Evolutionary conservation across 169 alveolate genomes (phyloP), one percentile per base, ranked within the genome.

Genomic region (Eimeria tenella): DNA sequence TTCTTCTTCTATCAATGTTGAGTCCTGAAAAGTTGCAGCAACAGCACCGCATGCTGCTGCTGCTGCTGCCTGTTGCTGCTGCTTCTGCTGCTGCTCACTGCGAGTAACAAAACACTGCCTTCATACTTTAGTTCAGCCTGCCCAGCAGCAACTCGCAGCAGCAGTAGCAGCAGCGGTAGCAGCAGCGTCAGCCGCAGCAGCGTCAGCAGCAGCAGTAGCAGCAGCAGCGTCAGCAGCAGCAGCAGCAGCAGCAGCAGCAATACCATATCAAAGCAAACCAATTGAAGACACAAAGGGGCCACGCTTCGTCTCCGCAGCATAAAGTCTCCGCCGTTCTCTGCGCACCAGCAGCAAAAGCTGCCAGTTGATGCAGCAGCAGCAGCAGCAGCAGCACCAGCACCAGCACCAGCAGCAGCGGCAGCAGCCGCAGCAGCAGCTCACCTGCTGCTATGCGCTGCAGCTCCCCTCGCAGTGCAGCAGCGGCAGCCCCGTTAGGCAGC

Each of bases 401-500:
- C 62, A 75, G 65, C 86, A 71, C 52, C 23, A 52, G 11, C 25
- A n/a, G 75, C 17, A 65, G 75, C 17, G 17, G 75, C 65, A 56
- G 23, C 42, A 65, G 23, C 75, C 42, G 17, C 75, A 9, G 75
- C 9, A n/a, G 4, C 15, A 50, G 5, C 81, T 71, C 81, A 75
- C 86, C 42, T 50, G 86, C 86, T 75, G 86, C 86, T 75, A 50
- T 62, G 17, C 15, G 86, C 86, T 75, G 86, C 86, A 75, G 86
- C 21, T 5, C 42, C 21, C 86, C 62, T 10, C 15, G 5, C 8
- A 65, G 86, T 6, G 50, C 42, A 4, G 62, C 58, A 49, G 62
- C 58, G 21, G 58, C 4, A 11, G 58, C 53, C 42, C 7, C 86
- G 23, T 25, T 50, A 4, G 62, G 86, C 86, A 75, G 86, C 86